These are phyloP conservation scores for Aspergillus coremiiformis DNA, from an alignment of 495 filamentous ascomycete genomes.

Conservation along the genomic window DNA sequence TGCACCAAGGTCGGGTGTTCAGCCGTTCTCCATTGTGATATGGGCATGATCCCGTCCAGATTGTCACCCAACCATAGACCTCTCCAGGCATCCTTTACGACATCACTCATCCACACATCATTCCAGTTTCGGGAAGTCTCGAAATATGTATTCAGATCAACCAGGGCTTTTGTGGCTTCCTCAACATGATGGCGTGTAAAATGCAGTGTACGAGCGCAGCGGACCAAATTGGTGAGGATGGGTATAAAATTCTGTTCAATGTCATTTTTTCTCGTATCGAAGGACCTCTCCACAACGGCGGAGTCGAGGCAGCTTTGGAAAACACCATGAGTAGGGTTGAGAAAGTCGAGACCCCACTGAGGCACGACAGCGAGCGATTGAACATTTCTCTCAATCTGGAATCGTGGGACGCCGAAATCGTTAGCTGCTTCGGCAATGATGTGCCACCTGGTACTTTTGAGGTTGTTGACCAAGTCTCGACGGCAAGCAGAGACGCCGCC, in stretches of 20 bases:
- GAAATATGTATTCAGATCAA: slow-evolving; percentile 57
- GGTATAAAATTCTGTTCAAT: slow-evolving; percentile 56
- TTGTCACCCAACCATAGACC: slow-evolving; percentile 54
- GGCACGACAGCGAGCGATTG: slow-evolving; percentile 57
- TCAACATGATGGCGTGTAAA: slow-evolving; percentile 45
- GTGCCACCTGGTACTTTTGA: slow-evolving; percentile 56
- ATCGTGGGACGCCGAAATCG: slow-evolving; percentile 57
- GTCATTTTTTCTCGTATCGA: slow-evolving; percentile 43
- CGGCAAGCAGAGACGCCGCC: slow-evolving; percentile 62
- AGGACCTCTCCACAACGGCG: slow-evolving; percentile 48
- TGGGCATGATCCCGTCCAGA: slow-evolving; percentile 44
- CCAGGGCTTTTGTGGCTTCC: slow-evolving; percentile 49
- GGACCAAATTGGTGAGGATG: slow-evolving; percentile 51
- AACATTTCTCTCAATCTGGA: slow-evolving; percentile 59
- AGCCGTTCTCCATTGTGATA: slow-evolving; percentile 46
- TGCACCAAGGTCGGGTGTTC: slow-evolving; percentile 52
- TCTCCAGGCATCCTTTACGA: slow-evolving; percentile 53
- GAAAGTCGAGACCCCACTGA: slow-evolving; percentile 58
- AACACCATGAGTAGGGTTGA: slow-evolving; percentile 55
- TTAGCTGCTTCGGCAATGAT: slow-evolving; percentile 60
- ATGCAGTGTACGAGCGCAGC: slow-evolving; percentile 45
- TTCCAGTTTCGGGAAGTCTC: slow-evolving; percentile 54
- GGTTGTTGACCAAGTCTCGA: slow-evolving; percentile 57
- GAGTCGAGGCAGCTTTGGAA: slow-evolving; percentile 55
- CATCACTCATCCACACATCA: slow-evolving; percentile 53